A percentile compares a stretch with the other conserved stretches of the same genome.
These are phyloP conservation scores for Amoebophrya sp. DNA, from an alignment of 169 alveolate genomes.

Conservation along the genomic window DNA sequence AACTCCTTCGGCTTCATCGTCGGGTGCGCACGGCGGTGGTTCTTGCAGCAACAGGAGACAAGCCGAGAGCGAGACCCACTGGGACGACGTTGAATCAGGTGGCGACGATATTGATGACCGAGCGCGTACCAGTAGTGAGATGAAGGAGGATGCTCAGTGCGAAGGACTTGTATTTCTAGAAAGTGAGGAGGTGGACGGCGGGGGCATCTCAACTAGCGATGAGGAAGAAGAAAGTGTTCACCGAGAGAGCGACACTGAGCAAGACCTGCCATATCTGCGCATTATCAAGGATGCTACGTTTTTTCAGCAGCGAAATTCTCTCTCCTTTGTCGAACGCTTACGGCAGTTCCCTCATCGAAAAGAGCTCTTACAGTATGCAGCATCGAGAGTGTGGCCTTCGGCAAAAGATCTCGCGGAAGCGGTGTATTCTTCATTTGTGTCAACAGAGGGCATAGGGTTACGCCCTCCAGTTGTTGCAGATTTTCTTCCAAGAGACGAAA, in stretches of 20 bases:
- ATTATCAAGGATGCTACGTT: neutral
- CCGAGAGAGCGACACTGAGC: neutral
- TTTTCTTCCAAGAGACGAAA: neutral
- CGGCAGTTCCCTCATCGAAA: neutral
- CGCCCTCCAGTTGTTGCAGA: neutral
- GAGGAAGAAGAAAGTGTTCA: neutral
- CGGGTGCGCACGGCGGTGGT: neutral
- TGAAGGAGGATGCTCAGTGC: neutral
- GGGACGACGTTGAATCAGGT: neutral
- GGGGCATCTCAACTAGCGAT: neutral
- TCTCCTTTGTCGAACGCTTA: neutral
- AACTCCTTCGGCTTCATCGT: neutral
- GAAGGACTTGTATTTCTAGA: neutral
- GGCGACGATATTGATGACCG: neutral
- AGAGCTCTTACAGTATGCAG: neutral
- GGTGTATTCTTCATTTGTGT: neutral
- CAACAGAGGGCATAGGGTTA: neutral
- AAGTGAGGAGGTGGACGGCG: neutral
- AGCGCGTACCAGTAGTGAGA: neutral
- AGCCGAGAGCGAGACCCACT: neutral
- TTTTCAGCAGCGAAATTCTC: neutral
- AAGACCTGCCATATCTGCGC: neutral
- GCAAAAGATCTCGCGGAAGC: neutral
- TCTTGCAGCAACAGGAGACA: neutral
- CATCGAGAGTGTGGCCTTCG: neutral